These are phyloP conservation scores for Piper longum DNA, from an alignment of 164 flowering plant species.

Conservation along the genomic window DNA sequence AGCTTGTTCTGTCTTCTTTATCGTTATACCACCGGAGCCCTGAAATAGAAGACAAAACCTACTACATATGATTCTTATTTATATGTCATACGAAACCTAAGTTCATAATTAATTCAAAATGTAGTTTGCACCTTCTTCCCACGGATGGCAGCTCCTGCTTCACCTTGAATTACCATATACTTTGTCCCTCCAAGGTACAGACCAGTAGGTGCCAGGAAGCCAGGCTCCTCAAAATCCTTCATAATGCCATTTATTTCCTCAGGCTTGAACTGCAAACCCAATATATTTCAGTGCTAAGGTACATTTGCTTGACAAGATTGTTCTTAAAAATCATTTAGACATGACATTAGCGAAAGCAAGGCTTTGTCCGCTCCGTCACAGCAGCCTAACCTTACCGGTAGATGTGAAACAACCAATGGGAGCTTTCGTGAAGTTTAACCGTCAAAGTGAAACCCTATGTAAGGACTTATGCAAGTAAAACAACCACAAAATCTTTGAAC, in stretches of 20 bases:
- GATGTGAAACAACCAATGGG: too few species aligned
- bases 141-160: slow-evolving; percentile 8
- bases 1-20: slow-evolving; percentile 12
- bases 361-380: too few species aligned
- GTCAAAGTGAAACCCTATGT: too few species aligned
- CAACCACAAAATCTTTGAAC: too few species aligned
- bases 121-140: slow-evolving; percentile 9
- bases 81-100: background rate
- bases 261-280: slow-evolving; percentile 4
- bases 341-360: too few species aligned
- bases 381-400: too few species aligned
- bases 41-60: background rate
- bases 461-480: too few species aligned
- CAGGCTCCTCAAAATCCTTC: slow-evolving; percentile 8
- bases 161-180: slow-evolving; percentile 9
- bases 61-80: background rate
- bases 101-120: background rate
- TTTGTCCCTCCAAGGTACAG: slow-evolving; percentile 6
- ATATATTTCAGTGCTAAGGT: background rate
- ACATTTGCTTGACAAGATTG: too few species aligned
- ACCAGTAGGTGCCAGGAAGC: slow-evolving; percentile 8
- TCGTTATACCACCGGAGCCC: slow-evolving; percentile 14
- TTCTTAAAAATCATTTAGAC: too few species aligned
- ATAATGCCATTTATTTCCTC: slow-evolving; percentile 6
- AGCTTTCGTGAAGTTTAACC: too few species aligned